These are phyloP conservation scores for Melastoma candidum DNA, from an alignment of 441 rosid species.

Conservation along the genomic window DNA sequence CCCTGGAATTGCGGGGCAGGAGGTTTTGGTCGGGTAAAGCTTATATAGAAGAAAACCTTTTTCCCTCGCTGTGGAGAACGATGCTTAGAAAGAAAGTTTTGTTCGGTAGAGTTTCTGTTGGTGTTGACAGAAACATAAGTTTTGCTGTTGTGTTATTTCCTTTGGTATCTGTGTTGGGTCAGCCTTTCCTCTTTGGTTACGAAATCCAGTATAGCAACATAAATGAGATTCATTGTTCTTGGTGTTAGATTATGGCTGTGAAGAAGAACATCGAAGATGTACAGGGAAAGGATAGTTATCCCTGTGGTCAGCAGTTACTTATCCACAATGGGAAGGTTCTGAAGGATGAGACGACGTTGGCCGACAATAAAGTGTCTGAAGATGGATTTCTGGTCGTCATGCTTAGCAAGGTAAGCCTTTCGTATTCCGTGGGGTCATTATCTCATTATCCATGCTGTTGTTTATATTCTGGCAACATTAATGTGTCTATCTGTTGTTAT, in stretches of 20 bases:
- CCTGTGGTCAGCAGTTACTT: slow-evolving; percentile 90
- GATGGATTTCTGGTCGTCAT: slow-evolving; percentile 97
- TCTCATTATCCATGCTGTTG: too few relatives aligned
- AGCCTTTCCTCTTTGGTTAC: too few relatives aligned
- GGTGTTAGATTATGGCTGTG: slow-evolving; percentile 76
- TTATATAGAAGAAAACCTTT: too few relatives aligned
- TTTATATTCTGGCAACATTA: too few relatives aligned
- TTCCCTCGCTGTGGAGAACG: too few relatives aligned
- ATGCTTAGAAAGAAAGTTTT: too few relatives aligned
- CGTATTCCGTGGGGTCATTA: background rate
- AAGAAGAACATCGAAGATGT: slow-evolving; percentile 95
- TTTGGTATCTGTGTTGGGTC: too few relatives aligned
- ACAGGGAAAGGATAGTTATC: slow-evolving; percentile 94
- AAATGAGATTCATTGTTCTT: background rate
- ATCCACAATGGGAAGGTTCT: slow-evolving; percentile 96
- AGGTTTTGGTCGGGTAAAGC: too few relatives aligned
- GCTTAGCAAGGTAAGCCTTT: slow-evolving; percentile 80
- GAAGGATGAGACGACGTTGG: slow-evolving; percentile 88
- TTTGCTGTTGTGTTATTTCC: too few relatives aligned
- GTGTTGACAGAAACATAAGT: too few relatives aligned
- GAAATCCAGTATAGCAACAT: background rate
- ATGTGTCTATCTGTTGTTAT: slow-evolving; percentile 2
- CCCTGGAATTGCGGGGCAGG: too few relatives aligned
- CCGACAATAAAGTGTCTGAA: slow-evolving; percentile 74
- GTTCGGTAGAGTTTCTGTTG: too few relatives aligned